Percentiles rank a stretch among this genome's conserved stretches.
These are phyloP conservation scores for Colletotrichum incanum DNA, from an alignment of 2,329 filamentous ascomycete species.

Conservation along the genomic window DNA sequence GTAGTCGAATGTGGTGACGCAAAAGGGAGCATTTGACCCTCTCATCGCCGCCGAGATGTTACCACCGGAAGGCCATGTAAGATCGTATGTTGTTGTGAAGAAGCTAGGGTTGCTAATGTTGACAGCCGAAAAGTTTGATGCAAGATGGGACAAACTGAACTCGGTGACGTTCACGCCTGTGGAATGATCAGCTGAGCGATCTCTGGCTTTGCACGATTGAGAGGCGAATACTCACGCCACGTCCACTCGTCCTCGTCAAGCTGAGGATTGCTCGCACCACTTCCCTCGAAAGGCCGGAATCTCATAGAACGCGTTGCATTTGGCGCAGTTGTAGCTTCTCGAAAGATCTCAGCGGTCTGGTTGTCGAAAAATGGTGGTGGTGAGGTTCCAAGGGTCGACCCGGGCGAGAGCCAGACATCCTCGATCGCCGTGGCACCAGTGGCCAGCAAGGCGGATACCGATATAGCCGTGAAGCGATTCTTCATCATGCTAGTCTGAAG, in stretches of 20 bases:
- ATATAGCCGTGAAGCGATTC: neutral
- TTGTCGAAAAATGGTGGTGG: neutral
- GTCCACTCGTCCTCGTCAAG: conserved; percentile 17
- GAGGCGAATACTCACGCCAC: conserved; percentile 5
- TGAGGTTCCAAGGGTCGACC: neutral
- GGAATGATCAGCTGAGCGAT: neutral
- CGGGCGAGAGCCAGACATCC: neutral
- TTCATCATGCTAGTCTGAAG: neutral
- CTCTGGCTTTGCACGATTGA: neutral
- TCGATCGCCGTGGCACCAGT: neutral
- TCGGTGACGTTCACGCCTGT: conserved; percentile 30
- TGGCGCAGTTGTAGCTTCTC: neutral
- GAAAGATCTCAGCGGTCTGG: conserved; percentile 4
- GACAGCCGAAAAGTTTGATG: neutral
- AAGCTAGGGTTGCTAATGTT: conserved; percentile 1
- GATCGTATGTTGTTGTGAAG: conserved; percentile 28
- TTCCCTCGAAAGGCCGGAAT: neutral
- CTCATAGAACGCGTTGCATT: conserved; percentile 10
- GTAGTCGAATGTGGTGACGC: conserved; percentile 20
- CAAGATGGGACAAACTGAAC: conserved; percentile 1
- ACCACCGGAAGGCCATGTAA: conserved; percentile 13
- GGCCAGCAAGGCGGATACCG: neutral
- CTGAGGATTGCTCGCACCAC: neutral
- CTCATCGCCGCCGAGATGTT: conserved; percentile 13
- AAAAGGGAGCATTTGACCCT: conserved; percentile 16